These are phyloP conservation scores for Globisporangium sylvaticum DNA, from an alignment of 352 stramenopile species.

Conservation along the genomic window DNA sequence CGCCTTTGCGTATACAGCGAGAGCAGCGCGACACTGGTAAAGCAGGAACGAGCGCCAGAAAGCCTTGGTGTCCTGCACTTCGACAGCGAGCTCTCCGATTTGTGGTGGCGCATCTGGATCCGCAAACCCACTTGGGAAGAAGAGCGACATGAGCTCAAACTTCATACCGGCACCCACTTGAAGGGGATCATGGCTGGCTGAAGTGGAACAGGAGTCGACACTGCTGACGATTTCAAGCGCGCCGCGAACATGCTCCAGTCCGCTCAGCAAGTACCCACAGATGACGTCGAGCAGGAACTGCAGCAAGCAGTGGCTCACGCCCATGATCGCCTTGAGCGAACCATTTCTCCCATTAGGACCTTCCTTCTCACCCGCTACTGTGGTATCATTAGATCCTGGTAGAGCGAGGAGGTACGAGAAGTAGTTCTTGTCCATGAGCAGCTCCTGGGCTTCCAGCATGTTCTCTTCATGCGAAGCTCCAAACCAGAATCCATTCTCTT, in stretches of 20 bases:
- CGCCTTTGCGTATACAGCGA: background rate
- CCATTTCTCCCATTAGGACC: background rate
- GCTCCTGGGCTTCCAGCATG: conserved; percentile 42
- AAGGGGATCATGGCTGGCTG: background rate
- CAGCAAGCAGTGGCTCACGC: conserved; percentile 29
- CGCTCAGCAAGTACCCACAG: conserved; percentile 48
- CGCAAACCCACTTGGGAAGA: conserved; percentile 38
- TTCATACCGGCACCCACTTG: background rate
- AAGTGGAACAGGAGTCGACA: background rate
- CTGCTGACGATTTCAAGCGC: conserved; percentile 11
- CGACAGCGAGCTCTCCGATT: conserved; percentile 48
- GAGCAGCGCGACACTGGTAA: conserved; percentile 29
- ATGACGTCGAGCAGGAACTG: conserved; percentile 51
- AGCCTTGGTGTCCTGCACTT: conserved; percentile 33
- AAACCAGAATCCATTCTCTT: conserved; percentile 41
- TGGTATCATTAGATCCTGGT: background rate
- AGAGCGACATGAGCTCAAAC: conserved; percentile 24
- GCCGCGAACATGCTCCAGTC: conserved; percentile 40
- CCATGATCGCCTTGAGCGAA: conserved; percentile 9
- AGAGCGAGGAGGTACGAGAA: conserved; percentile 13
- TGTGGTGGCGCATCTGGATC: conserved; percentile 21
- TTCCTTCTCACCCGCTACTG: background rate
- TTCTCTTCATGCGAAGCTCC: conserved; percentile 12
- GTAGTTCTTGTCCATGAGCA: conserved; percentile 22
- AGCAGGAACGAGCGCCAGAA: conserved; percentile 44